A percentile compares a stretch with the other conserved stretches of the same genome.
These are phyloP conservation scores for Sarocladiaceae sp. DNA, from an alignment of 2,329 filamentous ascomycete genomes.

Conservation along the genomic window DNA sequence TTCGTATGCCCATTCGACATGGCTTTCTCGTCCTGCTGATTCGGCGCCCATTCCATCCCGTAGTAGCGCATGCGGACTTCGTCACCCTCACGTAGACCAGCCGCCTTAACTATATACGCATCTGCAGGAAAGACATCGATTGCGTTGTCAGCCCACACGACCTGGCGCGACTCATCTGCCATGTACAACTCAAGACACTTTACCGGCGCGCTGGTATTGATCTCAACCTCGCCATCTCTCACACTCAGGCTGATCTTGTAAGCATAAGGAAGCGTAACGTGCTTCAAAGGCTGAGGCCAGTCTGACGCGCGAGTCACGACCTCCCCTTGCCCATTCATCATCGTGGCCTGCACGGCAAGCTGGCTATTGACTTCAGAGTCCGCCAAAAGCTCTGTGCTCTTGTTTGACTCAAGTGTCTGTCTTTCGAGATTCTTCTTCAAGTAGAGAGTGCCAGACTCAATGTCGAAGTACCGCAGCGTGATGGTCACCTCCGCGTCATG, in stretches of 20 bases:
- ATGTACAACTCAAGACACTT: slow-evolving; percentile 1
- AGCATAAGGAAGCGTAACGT: background rate
- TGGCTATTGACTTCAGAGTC: background rate
- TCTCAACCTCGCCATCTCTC: background rate
- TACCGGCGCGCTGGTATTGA: background rate
- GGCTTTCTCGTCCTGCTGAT: background rate
- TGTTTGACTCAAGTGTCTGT: background rate
- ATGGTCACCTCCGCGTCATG: background rate
- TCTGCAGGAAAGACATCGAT: slow-evolving; percentile 1
- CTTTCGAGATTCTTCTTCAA: background rate
- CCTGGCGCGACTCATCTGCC: background rate
- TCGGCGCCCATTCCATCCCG: background rate
- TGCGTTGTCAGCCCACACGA: background rate
- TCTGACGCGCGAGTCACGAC: background rate
- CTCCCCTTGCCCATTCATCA: background rate
- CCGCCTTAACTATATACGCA: background rate
- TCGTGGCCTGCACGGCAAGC: background rate
- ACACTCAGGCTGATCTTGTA: background rate
- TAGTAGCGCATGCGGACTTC: slow-evolving; percentile 3
- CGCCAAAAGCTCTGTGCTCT: background rate
- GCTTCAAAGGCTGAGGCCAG: slow-evolving; percentile 6
- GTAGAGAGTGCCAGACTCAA: background rate
- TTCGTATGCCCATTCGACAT: background rate
- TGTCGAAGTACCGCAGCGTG: slow-evolving; percentile 1
- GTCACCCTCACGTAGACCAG: background rate